A percentile compares a stretch with the other conserved stretches of the same genome.
phyloP scores from a whole-genome alignment of 441 rosid genomes.

The Erodium trifolium region DNA sequence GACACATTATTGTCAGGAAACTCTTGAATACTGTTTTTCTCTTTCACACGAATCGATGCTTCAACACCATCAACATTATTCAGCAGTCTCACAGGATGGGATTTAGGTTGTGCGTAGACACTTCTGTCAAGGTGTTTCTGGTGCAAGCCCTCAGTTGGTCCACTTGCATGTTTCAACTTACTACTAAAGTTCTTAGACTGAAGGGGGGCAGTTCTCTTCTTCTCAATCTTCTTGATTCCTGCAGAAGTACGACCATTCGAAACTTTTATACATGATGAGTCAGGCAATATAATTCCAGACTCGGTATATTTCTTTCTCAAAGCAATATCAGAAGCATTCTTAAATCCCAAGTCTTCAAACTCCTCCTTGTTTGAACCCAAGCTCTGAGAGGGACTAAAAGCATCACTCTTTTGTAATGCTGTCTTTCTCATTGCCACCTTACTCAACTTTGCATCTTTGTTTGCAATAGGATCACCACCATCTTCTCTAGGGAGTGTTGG shows the following conservation, averaged over 20 bases:
- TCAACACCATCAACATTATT: no score
- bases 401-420: slow-evolving; percentile 28
- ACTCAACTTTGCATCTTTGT: slow-evolving; percentile 46
- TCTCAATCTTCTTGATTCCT: slow-evolving; percentile 43
- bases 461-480: slow-evolving; percentile 38
- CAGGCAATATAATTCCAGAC: slow-evolving; percentile 34
- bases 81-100: slow-evolving; percentile 44
- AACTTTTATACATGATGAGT: slow-evolving; percentile 33
- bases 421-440: slow-evolving; percentile 37
- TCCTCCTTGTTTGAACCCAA: slow-evolving; percentile 28
- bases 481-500: slow-evolving; percentile 39
- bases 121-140: slow-evolving; percentile 6
- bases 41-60: no score
- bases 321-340: no score
- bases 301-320: slow-evolving; percentile 30
- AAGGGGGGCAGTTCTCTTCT: slow-evolving; percentile 34
- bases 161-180: slow-evolving; percentile 49
- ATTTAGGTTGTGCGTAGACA: slow-evolving; percentile 13
- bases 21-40: no score
- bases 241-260: slow-evolving; percentile 42
- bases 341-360: slow-evolving; percentile 19
- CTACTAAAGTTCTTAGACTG: slow-evolving; percentile 34
- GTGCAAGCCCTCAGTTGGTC: slow-evolving; percentile 37
- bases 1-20: slow-evolving; percentile 42
- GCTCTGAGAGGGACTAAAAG: slow-evolving; percentile 33